Evolutionary conservation across 2,329 filamentous ascomycete species (phyloP).

Genomic region (Tolypocladium endophyticum): DNA sequence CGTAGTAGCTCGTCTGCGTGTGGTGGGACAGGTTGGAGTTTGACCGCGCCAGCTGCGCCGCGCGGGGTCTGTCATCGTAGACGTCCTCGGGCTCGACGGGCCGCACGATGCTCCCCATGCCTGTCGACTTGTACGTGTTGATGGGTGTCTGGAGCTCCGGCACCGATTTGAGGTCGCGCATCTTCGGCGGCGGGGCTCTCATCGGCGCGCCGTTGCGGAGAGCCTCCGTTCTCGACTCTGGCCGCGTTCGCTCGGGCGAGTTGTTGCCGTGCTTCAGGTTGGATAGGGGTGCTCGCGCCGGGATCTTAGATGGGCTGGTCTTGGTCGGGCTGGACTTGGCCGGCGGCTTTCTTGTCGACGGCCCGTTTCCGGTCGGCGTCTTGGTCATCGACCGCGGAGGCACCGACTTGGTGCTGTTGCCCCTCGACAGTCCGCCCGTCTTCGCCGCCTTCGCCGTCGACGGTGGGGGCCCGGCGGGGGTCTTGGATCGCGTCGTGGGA

Average conservation of each 20-base stretch:
- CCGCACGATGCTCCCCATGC: constrained; percentile 44
- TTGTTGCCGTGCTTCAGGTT: constrained; percentile 63
- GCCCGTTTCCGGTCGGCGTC: constrained; percentile 36
- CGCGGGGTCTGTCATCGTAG: constrained; percentile 55
- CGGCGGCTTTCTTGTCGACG: constrained; percentile 15
- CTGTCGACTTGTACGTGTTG: constrained; percentile 37
- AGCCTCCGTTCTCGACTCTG: constrained; percentile 31
- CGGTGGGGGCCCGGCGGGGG: constrained; percentile 54
- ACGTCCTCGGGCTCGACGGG: constrained; percentile 69
- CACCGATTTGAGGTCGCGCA: constrained; percentile 62
- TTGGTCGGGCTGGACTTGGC: too few relatives aligned
- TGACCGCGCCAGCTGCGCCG: constrained; percentile 22
- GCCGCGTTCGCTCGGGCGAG: constrained; percentile 62
- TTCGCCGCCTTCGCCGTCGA: constrained; percentile 28
- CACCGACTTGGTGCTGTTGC: constrained; percentile 18
- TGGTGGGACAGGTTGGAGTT: constrained; percentile 29
- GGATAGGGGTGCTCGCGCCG: constrained; percentile 57
- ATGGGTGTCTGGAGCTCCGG: constrained; percentile 40
- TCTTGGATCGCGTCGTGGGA: constrained; percentile 52
- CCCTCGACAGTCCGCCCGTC: constrained; percentile 15
- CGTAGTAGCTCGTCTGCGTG: constrained; percentile 21
- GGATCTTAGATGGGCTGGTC: constrained; percentile 44
- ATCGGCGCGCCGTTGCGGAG: constrained; percentile 44
- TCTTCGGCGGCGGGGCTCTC: constrained; percentile 75
- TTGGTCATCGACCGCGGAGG: constrained; percentile 35